Percentiles rank a stretch among this genome's conserved stretches.
phyloP scores from a whole-genome alignment of 177 flowering plant species.

The Vitis hybrid region DNA sequence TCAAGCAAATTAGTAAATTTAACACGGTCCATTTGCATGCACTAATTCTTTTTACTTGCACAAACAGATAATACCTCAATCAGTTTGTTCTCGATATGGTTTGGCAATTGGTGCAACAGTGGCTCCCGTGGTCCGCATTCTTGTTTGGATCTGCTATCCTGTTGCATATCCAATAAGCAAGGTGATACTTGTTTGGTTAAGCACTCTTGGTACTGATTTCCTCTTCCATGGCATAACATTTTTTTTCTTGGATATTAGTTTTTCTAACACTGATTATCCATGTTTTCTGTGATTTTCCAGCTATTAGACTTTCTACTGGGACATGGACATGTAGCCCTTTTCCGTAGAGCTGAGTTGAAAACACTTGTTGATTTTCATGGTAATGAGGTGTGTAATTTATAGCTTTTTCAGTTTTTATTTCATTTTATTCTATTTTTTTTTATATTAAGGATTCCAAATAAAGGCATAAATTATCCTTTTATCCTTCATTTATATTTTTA shows the following conservation, averaged over 20 bases:
- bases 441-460: not conserved
- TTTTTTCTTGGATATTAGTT: not conserved
- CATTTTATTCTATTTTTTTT: too few relatives aligned
- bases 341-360: constrained; percentile 95
- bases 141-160: constrained; percentile 85
- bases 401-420: not conserved
- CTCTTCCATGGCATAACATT: not conserved
- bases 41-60: constrained; percentile 1
- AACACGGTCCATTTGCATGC: not conserved
- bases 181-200: constrained; percentile 37
- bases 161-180: constrained; percentile 92
- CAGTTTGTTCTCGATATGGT: constrained; percentile 84
- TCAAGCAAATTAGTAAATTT: not conserved
- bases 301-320: constrained; percentile 76
- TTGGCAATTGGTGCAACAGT: constrained; percentile 77
- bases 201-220: not conserved
- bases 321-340: constrained; percentile 71
- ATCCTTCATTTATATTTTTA: not conserved
- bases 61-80: constrained; percentile 79
- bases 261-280: not conserved
- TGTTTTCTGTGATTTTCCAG: constrained; percentile 37
- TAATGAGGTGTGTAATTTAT: constrained; percentile 64
- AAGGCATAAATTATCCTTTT: not conserved
- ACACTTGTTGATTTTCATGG: constrained; percentile 91
- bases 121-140: constrained; percentile 76